phyloP scores from a whole-genome alignment of 75 land plant genomes.

The Cryptomeria japonica region DNA sequence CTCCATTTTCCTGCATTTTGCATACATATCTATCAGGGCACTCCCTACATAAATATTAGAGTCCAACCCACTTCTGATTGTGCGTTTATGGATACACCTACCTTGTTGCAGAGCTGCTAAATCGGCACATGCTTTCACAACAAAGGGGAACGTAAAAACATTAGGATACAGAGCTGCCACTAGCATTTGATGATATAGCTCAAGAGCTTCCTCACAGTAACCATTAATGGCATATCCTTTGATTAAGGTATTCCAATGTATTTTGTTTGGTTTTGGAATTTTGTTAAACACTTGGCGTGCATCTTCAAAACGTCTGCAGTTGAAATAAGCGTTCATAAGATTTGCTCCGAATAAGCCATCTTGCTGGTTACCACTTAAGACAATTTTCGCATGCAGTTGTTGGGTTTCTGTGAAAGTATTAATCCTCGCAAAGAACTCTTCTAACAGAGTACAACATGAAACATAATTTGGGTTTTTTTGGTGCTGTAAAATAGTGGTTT shows the following conservation, averaged over 20 bases:
- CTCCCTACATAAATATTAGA: slow-evolving; percentile 30
- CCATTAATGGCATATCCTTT: slow-evolving; percentile 23
- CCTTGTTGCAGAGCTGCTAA: slow-evolving; percentile 18
- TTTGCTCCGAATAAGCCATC: background rate
- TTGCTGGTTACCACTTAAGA: background rate
- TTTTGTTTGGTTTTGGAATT: slow-evolving; percentile 18
- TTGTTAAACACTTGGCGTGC: slow-evolving; percentile 25
- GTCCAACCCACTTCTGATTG: slow-evolving; percentile 25
- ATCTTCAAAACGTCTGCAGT: background rate
- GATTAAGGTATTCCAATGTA: slow-evolving; percentile 39
- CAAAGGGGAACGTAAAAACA: slow-evolving; percentile 34
- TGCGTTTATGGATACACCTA: slow-evolving; percentile 18
- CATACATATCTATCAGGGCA: slow-evolving; percentile 47
- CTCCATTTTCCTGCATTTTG: slow-evolving; percentile 24
- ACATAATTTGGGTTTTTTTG: background rate
- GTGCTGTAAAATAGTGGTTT: background rate
- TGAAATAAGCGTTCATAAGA: background rate
- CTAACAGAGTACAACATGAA: background rate
- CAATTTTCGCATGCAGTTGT: background rate
- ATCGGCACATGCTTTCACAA: slow-evolving; percentile 30
- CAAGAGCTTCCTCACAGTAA: slow-evolving; percentile 6
- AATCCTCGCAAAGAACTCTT: background rate
- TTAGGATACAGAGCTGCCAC: slow-evolving; percentile 25
- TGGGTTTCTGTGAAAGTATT: background rate
- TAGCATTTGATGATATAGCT: slow-evolving; percentile 30